phyloP scores from a whole-genome alignment of 495 filamentous ascomycete species.

The Bacidia gigantensis region DNA sequence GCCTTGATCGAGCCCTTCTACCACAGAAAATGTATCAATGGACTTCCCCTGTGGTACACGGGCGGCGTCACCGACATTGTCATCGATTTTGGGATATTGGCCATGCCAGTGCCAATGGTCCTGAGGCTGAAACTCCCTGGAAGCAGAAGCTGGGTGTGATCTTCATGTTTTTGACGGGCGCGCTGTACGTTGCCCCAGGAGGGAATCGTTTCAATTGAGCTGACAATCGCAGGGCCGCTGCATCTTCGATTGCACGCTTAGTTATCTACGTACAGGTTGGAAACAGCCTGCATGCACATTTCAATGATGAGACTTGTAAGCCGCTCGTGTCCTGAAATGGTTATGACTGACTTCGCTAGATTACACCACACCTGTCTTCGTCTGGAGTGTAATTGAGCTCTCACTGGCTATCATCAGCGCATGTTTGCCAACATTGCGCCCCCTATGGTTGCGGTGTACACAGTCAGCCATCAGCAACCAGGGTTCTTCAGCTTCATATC shows the following conservation, averaged over 20 bases:
- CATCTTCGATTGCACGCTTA: slow-evolving; percentile 1
- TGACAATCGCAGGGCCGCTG: not conserved
- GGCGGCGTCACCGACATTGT: not conserved
- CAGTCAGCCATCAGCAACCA: not conserved
- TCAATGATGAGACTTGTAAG: slow-evolving; percentile 21
- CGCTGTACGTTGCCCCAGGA: slow-evolving; percentile 16
- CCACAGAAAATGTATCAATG: slow-evolving; percentile 1
- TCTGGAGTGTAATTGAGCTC: slow-evolving; percentile 25
- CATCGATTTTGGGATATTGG: slow-evolving; percentile 4
- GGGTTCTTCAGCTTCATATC: not conserved
- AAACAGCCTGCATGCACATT: slow-evolving; percentile 8
- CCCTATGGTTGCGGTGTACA: not conserved
- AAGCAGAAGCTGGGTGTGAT: slow-evolving; percentile 16
- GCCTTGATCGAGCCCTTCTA: slow-evolving; percentile 1
- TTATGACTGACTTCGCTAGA: not conserved
- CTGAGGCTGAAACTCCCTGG: slow-evolving; percentile 12
- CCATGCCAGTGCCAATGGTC: slow-evolving; percentile 13
- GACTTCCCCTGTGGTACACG: slow-evolving; percentile 2
- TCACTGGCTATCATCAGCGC: slow-evolving; percentile 21
- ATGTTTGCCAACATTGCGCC: slow-evolving; percentile 21
- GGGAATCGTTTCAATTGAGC: not conserved
- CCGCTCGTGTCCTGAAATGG: not conserved
- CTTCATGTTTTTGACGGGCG: slow-evolving; percentile 22
- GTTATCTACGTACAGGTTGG: slow-evolving; percentile 1
- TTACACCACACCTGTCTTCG: slow-evolving; percentile 8